These are phyloP conservation scores for Penicillium waksmanii DNA, from an alignment of 495 filamentous ascomycete genomes.

Conservation along the genomic window DNA sequence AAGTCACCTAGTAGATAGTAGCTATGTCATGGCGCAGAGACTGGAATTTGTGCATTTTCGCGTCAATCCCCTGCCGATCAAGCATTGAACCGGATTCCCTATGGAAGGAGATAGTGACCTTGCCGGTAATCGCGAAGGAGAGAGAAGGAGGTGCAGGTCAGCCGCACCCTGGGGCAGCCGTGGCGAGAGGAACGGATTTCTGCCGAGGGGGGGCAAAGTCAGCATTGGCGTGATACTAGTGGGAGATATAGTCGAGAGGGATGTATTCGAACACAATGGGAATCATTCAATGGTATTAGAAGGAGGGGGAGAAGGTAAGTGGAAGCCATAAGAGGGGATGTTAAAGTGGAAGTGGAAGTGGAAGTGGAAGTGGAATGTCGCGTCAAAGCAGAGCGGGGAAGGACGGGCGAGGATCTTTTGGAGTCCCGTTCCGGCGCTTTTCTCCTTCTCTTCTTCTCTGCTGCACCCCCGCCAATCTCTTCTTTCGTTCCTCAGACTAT, in stretches of 20 bases:
- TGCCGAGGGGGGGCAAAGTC: slow-evolving; percentile 11
- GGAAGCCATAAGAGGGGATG: slow-evolving; percentile 20
- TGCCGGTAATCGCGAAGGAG: slow-evolving; percentile 12
- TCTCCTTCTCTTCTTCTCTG: slow-evolving; percentile 39
- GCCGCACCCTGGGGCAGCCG: background rate
- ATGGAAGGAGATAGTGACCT: slow-evolving; percentile 1
- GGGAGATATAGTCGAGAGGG: too few relatives aligned
- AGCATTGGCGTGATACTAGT: background rate
- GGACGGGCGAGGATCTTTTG: slow-evolving; percentile 39
- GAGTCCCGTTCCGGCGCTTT: slow-evolving; percentile 41
- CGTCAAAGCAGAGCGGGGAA: slow-evolving; percentile 38
- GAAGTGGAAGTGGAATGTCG: slow-evolving; percentile 8
- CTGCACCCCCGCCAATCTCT: slow-evolving; percentile 39
- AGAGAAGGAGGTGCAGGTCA: background rate
- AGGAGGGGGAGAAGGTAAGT: slow-evolving; percentile 11
- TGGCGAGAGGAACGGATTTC: slow-evolving; percentile 12
- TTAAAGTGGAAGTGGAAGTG: background rate
- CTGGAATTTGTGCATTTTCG: slow-evolving; percentile 1
- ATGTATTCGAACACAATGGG: background rate
- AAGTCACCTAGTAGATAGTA: background rate
- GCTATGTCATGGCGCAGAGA: background rate
- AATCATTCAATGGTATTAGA: background rate
- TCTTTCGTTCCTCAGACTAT: slow-evolving; percentile 45
- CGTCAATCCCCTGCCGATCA: slow-evolving; percentile 3
- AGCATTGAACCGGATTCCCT: slow-evolving; percentile 5